These are phyloP conservation scores for Nicotiana rustica DNA, from an alignment of 305 asterid genomes.

Conservation along the genomic window DNA sequence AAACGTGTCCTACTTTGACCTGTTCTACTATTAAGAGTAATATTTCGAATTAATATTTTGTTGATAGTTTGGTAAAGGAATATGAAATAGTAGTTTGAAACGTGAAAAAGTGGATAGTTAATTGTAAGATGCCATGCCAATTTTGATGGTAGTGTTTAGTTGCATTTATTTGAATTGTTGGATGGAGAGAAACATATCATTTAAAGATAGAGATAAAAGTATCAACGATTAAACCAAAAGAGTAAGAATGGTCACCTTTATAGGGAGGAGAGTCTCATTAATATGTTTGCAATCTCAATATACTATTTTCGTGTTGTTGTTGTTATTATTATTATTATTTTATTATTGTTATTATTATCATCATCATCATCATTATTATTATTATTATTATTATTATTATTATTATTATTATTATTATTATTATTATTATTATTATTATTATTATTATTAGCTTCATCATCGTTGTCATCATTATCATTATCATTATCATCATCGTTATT, in stretches of 20 bases:
- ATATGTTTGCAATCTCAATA: background rate
- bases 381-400: too few species aligned
- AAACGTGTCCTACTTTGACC: background rate
- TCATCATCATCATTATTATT: too few species aligned
- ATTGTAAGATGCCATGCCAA: background rate
- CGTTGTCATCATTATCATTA: too few species aligned
- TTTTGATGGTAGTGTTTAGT: conserved; percentile 20
- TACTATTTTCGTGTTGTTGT: background rate
- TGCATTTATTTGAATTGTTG: conserved; percentile 26
- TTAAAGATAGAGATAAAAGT: background rate
- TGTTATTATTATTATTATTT: too few species aligned
- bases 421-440: too few species aligned
- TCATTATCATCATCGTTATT: too few species aligned
- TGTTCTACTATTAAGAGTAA: background rate
- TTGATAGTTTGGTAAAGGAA: background rate
- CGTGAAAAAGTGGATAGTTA: background rate
- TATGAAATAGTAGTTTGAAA: background rate
- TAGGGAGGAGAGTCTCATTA: background rate
- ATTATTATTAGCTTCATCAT: too few species aligned
- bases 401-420: too few species aligned
- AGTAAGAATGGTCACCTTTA: background rate
- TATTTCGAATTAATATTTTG: background rate
- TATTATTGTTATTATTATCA: too few species aligned
- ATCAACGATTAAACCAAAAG: conserved; percentile 4
- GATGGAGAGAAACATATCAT: background rate